Evolutionary conservation across 768 basidiomycete species (phyloP).

Genomic region (Macrocybe gigantea): DNA sequence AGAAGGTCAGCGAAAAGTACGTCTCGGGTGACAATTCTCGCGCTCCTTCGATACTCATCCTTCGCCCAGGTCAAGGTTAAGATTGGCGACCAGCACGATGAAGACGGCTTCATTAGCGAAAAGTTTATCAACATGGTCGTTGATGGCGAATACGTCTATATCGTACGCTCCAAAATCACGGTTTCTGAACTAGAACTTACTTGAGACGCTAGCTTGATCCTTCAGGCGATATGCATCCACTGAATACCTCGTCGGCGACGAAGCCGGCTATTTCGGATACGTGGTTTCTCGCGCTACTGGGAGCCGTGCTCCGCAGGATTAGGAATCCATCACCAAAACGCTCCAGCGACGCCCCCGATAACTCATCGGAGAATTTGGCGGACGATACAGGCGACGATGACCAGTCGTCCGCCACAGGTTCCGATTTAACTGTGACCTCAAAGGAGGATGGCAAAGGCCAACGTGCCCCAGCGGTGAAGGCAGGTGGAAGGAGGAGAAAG

Average conservation of each 20-base stretch:
- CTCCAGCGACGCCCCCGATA: slow-evolving; percentile 11
- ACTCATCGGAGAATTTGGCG: slow-evolving; percentile 14
- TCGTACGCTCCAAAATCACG: slow-evolving; percentile 42
- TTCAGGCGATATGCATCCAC: slow-evolving; percentile 47
- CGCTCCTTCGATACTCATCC: background rate
- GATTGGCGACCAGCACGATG: slow-evolving; percentile 55
- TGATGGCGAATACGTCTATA: slow-evolving; percentile 66
- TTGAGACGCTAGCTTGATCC: slow-evolving; percentile 45
- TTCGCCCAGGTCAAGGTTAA: slow-evolving; percentile 61
- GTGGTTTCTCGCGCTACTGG: slow-evolving; percentile 59
- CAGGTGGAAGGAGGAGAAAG: slow-evolving; percentile 64
- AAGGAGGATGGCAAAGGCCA: slow-evolving; percentile 24
- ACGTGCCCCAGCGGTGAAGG: slow-evolving; percentile 39
- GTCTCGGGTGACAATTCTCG: slow-evolving; percentile 5
- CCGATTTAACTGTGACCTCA: slow-evolving; percentile 38
- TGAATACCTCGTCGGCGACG: slow-evolving; percentile 54
- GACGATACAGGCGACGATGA: slow-evolving; percentile 27
- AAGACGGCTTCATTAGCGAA: slow-evolving; percentile 31
- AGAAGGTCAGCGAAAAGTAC: slow-evolving; percentile 65
- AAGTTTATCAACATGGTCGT: slow-evolving; percentile 69
- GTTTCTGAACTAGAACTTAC: no score
- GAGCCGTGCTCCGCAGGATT: slow-evolving; percentile 22
- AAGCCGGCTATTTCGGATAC: slow-evolving; percentile 57
- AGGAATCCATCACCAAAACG: slow-evolving; percentile 17
- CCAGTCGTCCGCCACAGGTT: slow-evolving; percentile 34